These are phyloP conservation scores for Solanum acaule DNA, from an alignment of 257 asterid species.

Conservation along the genomic window DNA sequence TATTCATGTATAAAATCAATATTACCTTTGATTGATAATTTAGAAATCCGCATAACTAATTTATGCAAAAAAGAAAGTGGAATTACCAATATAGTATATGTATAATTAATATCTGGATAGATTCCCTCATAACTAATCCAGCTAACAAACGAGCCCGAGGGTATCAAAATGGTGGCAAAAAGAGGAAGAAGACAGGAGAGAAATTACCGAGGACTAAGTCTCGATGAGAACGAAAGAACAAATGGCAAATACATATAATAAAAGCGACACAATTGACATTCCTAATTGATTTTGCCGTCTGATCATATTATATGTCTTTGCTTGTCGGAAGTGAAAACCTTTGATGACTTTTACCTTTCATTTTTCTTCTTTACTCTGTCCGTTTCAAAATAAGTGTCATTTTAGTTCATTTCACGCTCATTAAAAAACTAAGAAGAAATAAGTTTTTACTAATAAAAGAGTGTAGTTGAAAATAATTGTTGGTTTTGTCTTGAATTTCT, in stretches of 20 bases:
- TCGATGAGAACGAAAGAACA: conserved; percentile 17
- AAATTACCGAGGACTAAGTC: background rate
- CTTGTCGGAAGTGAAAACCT: background rate
- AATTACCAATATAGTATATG: background rate
- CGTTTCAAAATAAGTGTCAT: background rate
- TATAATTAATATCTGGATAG: too few species aligned
- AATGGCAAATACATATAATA: conserved; percentile 4
- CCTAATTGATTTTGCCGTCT: background rate
- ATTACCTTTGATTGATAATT: too few species aligned
- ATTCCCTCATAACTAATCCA: background rate
- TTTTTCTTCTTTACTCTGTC: background rate
- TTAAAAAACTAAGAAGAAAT: too few species aligned
- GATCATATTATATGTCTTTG: background rate
- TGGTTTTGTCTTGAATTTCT: background rate
- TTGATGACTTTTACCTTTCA: background rate
- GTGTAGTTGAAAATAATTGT: background rate
- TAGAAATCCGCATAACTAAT: background rate
- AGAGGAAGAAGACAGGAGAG: background rate
- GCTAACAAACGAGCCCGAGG: background rate
- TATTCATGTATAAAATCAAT: too few species aligned
- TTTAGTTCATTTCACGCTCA: background rate
- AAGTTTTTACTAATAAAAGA: too few species aligned
- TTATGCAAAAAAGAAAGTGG: background rate
- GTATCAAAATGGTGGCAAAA: background rate
- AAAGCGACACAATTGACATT: background rate